Conservation (phyloP, 192 early-diverging fungal species). For the Backusella parvicylindrica region DNA sequence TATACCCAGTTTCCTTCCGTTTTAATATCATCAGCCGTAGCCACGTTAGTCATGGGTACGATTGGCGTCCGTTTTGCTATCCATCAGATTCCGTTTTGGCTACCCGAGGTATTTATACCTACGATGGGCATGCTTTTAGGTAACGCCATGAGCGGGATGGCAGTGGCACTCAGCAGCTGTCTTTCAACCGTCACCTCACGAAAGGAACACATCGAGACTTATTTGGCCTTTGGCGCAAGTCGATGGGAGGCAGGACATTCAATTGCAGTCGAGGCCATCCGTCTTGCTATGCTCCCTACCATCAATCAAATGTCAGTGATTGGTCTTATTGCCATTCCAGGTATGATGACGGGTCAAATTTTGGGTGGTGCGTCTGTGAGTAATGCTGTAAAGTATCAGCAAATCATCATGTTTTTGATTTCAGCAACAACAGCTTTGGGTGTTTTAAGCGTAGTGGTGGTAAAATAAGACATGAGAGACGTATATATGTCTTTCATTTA, state of each 20-base stretch:
- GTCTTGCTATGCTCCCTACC: slow-evolving; percentile 72
- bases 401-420: slow-evolving; percentile 87
- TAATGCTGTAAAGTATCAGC: slow-evolving; percentile 75
- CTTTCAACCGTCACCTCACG: slow-evolving; percentile 49
- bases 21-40: slow-evolving; percentile 43
- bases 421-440: slow-evolving; percentile 66
- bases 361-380: slow-evolving; percentile 79
- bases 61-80: slow-evolving; percentile 69
- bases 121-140: slow-evolving; percentile 92
- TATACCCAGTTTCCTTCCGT: slow-evolving; percentile 44
- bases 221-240: slow-evolving; percentile 73
- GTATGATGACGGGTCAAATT: slow-evolving; percentile 87
- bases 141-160: slow-evolving; percentile 71
- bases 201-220: slow-evolving; percentile 30
- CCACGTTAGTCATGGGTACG: slow-evolving; percentile 50
- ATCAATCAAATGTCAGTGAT: slow-evolving; percentile 85
- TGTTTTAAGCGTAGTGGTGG: slow-evolving; percentile 45
- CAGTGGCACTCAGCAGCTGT: slow-evolving; percentile 60
- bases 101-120: slow-evolving; percentile 77
- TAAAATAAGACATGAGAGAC: too few relatives aligned
- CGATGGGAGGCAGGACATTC: slow-evolving; percentile 82
- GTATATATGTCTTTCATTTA: too few relatives aligned
- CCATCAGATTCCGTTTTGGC: slow-evolving; percentile 64
- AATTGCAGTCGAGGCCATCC: slow-evolving; percentile 65
- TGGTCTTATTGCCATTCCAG: slow-evolving; percentile 83